Evolutionary conservation across 2,329 filamentous ascomycete genomes (phyloP).

Genomic region (Daldinia sp.): DNA sequence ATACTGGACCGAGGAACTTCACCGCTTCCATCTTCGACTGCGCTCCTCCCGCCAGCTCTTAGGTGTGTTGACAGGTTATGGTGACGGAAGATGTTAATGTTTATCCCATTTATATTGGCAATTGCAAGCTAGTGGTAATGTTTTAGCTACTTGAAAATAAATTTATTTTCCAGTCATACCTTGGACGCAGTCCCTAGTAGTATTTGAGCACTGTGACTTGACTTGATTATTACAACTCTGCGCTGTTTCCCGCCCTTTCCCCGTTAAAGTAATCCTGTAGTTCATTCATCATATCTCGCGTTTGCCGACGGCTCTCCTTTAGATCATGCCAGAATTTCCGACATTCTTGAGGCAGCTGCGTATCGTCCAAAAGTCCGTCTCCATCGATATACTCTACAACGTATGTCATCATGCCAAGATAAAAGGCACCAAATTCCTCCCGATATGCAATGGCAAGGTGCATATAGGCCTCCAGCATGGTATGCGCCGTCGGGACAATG

Average conservation of each 20-base stretch:
- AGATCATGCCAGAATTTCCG: background rate
- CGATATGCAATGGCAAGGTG: background rate
- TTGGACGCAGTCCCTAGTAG: too few species aligned
- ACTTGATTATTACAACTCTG: background rate
- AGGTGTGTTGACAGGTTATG: background rate
- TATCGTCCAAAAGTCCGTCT: background rate
- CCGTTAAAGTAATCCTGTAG: background rate
- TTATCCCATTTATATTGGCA: background rate
- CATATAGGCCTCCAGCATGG: background rate
- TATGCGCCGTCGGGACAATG: background rate
- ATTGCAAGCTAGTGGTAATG: background rate
- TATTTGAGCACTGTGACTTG: background rate
- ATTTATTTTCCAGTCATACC: background rate
- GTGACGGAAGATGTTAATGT: background rate
- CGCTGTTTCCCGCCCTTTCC: background rate
- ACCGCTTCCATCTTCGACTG: constrained; percentile 8
- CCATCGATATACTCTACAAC: background rate
- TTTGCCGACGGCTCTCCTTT: background rate
- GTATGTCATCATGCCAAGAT: constrained; percentile 2
- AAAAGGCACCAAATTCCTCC: background rate
- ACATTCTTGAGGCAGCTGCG: background rate
- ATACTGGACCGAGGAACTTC: constrained; percentile 12
- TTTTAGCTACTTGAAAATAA: constrained; percentile 3
- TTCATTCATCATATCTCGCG: constrained; percentile 1
- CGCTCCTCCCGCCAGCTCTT: background rate